These are phyloP conservation scores for Melastoma malabathricum DNA, from an alignment of 345 rosid genomes.

Conservation along the genomic window DNA sequence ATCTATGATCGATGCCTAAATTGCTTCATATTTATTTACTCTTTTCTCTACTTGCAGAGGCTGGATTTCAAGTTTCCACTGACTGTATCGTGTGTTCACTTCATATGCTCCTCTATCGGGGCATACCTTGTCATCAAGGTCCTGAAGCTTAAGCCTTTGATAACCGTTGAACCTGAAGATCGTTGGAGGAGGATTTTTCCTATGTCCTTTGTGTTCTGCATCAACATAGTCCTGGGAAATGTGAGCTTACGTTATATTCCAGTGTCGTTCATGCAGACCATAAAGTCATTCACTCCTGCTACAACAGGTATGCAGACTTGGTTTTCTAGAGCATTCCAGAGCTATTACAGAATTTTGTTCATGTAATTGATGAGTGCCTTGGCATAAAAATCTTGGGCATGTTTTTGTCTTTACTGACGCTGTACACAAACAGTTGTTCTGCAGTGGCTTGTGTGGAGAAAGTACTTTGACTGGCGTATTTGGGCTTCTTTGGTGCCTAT, in stretches of 20 bases:
- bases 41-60: conserved; percentile 35
- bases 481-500: conserved; percentile 95
- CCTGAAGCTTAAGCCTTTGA: conserved; percentile 81
- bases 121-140: conserved; percentile 84
- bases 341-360: background rate
- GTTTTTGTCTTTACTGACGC: conserved; percentile 11
- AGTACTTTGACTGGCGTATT: conserved; percentile 91
- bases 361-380: conserved; percentile 1
- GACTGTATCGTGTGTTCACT: conserved; percentile 84
- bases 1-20: too few species aligned
- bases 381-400: too few species aligned
- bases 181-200: conserved; percentile 96
- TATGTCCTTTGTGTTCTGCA: conserved; percentile 93
- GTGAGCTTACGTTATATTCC: conserved; percentile 94
- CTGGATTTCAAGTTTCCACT: conserved; percentile 95
- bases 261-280: conserved; percentile 98
- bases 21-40: background rate
- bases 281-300: conserved; percentile 98
- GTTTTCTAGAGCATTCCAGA: background rate
- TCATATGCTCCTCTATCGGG: conserved; percentile 92
- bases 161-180: conserved; percentile 81
- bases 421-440: conserved; percentile 54
- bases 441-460: conserved; percentile 97
- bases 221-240: conserved; percentile 93
- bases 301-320: conserved; percentile 61